phyloP scores from a whole-genome alignment of 768 basidiomycete genomes.

The Russula emetica region DNA sequence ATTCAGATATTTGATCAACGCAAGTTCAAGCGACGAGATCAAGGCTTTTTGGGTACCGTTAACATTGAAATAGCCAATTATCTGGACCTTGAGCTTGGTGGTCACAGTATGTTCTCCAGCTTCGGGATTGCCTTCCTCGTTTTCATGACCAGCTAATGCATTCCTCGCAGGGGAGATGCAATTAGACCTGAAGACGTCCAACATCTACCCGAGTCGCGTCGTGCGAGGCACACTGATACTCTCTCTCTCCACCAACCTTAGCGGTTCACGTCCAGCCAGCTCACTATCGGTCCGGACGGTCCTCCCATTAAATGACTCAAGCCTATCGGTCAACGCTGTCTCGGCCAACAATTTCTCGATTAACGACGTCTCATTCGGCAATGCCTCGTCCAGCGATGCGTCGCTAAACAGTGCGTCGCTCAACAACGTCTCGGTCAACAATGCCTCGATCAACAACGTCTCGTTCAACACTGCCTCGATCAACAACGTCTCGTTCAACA shows the following conservation, averaged over 20 bases:
- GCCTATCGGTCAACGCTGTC: too few relatives aligned
- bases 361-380: too few relatives aligned
- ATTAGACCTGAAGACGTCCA: constrained; percentile 93
- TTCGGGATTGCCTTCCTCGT: neutral
- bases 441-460: too few relatives aligned
- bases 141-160: neutral
- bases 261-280: constrained; percentile 72
- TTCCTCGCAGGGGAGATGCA: constrained; percentile 76
- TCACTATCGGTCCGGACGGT: constrained; percentile 52
- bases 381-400: too few relatives aligned
- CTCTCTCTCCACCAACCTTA: constrained; percentile 92
- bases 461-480: too few relatives aligned
- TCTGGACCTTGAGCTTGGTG: constrained; percentile 85
- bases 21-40: constrained; percentile 97
- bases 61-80: constrained; percentile 89
- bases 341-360: too few relatives aligned
- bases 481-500: too few relatives aligned
- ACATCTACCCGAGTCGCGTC: too few relatives aligned
- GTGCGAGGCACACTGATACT: constrained; percentile 98
- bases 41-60: constrained; percentile 96
- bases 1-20: constrained; percentile 99
- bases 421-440: too few relatives aligned
- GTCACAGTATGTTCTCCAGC: constrained; percentile 66
- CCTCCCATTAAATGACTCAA: constrained; percentile 52
- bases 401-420: too few relatives aligned